These are phyloP conservation scores for Xerocomus brunneocitrinus DNA, from an alignment of 768 basidiomycete genomes.

Conservation along the genomic window DNA sequence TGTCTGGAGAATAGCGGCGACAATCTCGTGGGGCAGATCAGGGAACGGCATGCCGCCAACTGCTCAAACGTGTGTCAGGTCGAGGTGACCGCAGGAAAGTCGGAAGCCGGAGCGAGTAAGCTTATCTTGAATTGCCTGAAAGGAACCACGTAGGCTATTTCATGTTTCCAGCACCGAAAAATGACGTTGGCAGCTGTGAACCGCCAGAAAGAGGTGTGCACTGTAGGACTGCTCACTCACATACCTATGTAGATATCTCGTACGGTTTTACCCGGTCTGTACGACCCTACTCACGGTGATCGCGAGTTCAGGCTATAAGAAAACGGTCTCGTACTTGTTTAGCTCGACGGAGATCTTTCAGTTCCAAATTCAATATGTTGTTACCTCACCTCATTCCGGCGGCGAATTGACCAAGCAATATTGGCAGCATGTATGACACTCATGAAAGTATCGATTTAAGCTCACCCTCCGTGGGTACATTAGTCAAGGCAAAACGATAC, in stretches of 20 bases:
- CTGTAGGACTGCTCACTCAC: no score
- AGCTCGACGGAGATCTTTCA: background rate
- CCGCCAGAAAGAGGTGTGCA: background rate
- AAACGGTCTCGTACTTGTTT: background rate
- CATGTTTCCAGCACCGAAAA: background rate
- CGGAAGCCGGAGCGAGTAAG: background rate
- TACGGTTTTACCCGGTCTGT: background rate
- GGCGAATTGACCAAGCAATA: background rate
- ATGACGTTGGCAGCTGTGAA: background rate
- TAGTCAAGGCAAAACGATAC: background rate
- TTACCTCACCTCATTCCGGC: background rate
- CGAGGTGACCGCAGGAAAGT: background rate
- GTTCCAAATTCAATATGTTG: background rate
- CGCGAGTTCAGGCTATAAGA: background rate
- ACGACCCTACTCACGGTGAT: background rate
- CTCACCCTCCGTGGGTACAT: background rate
- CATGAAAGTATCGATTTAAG: background rate
- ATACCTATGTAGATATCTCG: background rate
- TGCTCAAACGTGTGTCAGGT: background rate
- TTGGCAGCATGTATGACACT: background rate
- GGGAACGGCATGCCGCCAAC: background rate
- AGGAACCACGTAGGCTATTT: no score
- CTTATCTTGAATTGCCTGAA: background rate
- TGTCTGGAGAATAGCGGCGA: slow-evolving; percentile 13
- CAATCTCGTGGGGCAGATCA: slow-evolving; percentile 23